Evolutionary conservation across 352 stramenopile genomes (phyloP), one percentile per base, ranked within the genome.

Genomic region (Pythium dissimile): DNA sequence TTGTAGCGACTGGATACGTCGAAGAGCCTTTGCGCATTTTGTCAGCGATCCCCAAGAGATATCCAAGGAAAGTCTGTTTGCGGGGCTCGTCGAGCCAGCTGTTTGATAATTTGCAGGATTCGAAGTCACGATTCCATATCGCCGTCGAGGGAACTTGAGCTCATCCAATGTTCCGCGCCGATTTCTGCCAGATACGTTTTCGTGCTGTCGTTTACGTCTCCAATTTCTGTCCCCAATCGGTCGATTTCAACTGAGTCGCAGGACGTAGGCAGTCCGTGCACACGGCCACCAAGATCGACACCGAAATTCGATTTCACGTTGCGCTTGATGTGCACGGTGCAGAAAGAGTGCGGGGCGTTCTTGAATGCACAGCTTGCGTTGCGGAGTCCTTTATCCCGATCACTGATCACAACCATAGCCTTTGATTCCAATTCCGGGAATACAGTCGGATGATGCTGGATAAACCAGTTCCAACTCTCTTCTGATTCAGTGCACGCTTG

Each of bases 121-220:
- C 20, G 45, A 52, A 9, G 45, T 52, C 3, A 52, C 45, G 12
- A 52, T 52, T 27, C 45, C 45, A 30, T 52, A 52, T 26, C 45
- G 45, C 27, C 45, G 45, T 15, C 18, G 24, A 5, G 45, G 45
- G 39, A 52, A 52, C 23, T 10, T 28, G 45, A 26, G n/a, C 26
- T 34, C 7, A 52, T 37, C 45, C 45, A 39, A 5, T 2, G 27
- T 27, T 37, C 26, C 24, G 38, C 45, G 16, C 45, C 45, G 26
- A 52, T 20, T 2, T 20, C 15, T 18, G 16, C 13, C 24, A 52
- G 45, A 15, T 52, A 52, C 11, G 12, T 27, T n/a, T 24, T 16
- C 10, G 45, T 27, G 4, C 23, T 9, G 6, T 6, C 10, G 8
- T 15, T 39, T 11, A 41, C 16, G 9, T 52, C 24, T 37, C 6